Evolutionary conservation across 805 yeast genomes (phyloP), one percentile per base, ranked within the genome.

Genomic region (Lipomyces lipofer): DNA sequence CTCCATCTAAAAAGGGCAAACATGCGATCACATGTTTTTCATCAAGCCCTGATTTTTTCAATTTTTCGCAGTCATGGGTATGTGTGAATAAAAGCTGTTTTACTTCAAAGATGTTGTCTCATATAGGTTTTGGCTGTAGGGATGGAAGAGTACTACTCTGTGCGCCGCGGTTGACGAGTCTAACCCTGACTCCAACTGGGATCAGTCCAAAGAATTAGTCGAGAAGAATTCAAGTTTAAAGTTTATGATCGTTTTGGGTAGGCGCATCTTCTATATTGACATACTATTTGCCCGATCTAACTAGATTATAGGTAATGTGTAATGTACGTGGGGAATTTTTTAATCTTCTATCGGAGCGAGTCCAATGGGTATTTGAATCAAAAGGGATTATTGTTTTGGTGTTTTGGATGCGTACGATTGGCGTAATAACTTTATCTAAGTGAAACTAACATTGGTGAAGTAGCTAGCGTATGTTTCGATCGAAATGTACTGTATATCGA

Each of bases 141-240:
- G 84, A 0, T 80, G 84, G 84, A 79, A 79, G 54, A 76, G 81
- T 57, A 77, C 75, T 47, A 76, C 79, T 43, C 74, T 80, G 77
- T 79, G 81, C 49, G 69, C 76, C 2, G 78, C 78, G 60, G 73
- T 76, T 47, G 80, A 78, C 40, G 77, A 75, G 43, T 51, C 33
- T 38, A 44, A 32, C 4, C 30, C 8, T 25, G 13, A 10, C 21
- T 33, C 33, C n/a, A 39, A 43, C 17, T 17, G 38, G 6, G 47
- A 33, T 8, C 13, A 24, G 7, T 9, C 10, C 40, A 50, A 43
- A 9, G 49, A 35, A 15, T 24, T 27, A 5, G 17, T 25, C 19
- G 52, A 48, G 19, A 49, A 43, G 27, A 40, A 36, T 21, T n/a
- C n/a, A n/a, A n/a, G n/a, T n/a, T 30, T 54, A 22, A 54, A 54